Conservation (phyloP, 2,329 filamentous ascomycete species). For the Botrytis aclada region DNA sequence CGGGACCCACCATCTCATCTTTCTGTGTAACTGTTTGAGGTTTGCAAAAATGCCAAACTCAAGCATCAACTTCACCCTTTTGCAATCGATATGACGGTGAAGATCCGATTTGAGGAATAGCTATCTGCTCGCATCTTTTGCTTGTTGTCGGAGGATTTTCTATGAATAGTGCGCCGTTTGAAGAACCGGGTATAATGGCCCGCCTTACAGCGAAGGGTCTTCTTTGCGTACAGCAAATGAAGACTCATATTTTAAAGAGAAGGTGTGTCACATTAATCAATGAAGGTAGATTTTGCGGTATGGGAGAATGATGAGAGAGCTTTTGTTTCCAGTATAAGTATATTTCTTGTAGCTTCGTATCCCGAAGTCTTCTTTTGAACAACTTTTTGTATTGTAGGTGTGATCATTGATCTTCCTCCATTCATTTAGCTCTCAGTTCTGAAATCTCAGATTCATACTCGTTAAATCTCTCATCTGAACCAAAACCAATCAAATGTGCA, state of each 20-base stretch:
- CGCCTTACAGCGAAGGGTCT: conserved; percentile 17
- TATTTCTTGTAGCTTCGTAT: neutral
- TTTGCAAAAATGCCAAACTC: conserved; percentile 5
- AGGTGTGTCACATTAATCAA: conserved; percentile 41
- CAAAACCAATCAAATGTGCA: conserved; percentile 30
- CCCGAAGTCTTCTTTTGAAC: conserved; percentile 1
- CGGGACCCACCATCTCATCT: neutral
- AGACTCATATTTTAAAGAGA: conserved; percentile 12
- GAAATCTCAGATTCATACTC: neutral
- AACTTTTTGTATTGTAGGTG: neutral
- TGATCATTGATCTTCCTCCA: conserved; percentile 6
- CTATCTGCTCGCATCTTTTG: neutral
- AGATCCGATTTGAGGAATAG: neutral
- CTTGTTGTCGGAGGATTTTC: conserved; percentile 14
- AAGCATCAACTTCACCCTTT: conserved; percentile 2
- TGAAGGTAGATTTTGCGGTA: conserved; percentile 6
- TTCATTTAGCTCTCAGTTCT: neutral
- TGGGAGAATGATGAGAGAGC: neutral
- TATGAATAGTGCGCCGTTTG: conserved; percentile 10
- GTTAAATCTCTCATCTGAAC: neutral
- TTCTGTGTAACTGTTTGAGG: conserved; percentile 16
- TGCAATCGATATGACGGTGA: neutral
- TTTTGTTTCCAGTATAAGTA: conserved; percentile 17
- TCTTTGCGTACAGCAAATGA: conserved; percentile 17
- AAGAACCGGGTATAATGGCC: conserved; percentile 10